A percentile compares a stretch with the other conserved stretches of the same genome.
Evolutionary conservation across 352 stramenopile species (phyloP).

Genomic region (Aphanomyces cochlioides): DNA sequence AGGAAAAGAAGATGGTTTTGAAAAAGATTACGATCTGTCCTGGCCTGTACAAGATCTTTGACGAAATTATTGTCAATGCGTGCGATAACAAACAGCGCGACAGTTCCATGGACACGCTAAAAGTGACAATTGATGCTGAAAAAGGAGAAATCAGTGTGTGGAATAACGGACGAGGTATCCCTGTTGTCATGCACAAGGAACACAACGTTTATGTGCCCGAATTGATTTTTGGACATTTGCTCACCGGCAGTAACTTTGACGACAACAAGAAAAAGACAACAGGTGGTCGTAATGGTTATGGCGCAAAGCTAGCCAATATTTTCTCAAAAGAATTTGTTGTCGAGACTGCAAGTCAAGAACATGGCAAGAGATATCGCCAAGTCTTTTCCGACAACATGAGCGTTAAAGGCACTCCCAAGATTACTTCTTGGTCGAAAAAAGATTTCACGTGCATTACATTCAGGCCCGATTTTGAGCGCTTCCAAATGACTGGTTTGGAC

Average conservation of each 20-base stretch:
- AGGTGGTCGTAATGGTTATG: conserved; percentile 96
- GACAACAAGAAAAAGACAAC: conserved; percentile 94
- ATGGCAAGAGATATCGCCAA: conserved; percentile 92
- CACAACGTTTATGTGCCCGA: conserved; percentile 98
- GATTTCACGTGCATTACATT: conserved; percentile 97
- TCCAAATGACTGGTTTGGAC: conserved; percentile 90
- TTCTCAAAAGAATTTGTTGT: conserved; percentile 99
- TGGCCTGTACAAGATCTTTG: conserved; percentile 98
- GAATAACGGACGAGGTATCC: conserved; percentile 98
- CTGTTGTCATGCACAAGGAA: conserved; percentile 94
- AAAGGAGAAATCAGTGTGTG: conserved; percentile 93
- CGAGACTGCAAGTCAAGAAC: conserved; percentile 93
- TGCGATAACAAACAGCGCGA: conserved; percentile 99
- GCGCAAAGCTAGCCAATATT: conserved; percentile 99
- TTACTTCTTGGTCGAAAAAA: conserved; percentile 72
- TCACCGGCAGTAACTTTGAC: conserved; percentile 99
- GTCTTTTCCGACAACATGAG: conserved; percentile 93
- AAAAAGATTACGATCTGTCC: conserved; percentile 92
- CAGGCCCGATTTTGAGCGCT: conserved; percentile 91
- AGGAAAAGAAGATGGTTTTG: conserved; percentile 88
- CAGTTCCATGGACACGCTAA: conserved; percentile 90
- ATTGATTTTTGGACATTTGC: conserved; percentile 97
- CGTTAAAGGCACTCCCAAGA: conserved; percentile 79
- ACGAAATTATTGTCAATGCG: conserved; percentile 99
- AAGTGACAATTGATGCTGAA: conserved; percentile 92